phyloP scores from a whole-genome alignment of 139 green algal genomes.

The Chlorella sorokiniana region DNA sequence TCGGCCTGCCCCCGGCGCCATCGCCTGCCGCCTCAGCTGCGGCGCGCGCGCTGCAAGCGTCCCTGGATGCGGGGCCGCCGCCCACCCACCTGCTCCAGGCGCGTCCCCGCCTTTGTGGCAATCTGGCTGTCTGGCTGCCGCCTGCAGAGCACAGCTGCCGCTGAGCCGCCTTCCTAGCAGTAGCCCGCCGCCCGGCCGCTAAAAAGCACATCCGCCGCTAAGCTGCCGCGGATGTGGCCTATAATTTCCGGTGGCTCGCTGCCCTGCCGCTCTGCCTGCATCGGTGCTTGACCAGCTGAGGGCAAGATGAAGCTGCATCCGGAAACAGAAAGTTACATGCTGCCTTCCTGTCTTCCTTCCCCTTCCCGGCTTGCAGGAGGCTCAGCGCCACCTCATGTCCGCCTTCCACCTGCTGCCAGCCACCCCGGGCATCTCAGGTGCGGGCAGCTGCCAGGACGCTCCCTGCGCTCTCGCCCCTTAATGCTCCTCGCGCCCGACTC shows the following conservation, averaged over 20 bases:
- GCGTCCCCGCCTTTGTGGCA: neutral
- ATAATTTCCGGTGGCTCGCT: no score
- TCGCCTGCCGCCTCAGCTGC: neutral
- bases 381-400: slow-evolving; percentile 1
- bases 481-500: no score
- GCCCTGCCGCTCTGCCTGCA: no score
- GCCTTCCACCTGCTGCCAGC: slow-evolving; percentile 11
- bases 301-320: neutral
- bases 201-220: no score
- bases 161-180: no score
- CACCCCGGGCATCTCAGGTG: neutral
- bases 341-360: neutral
- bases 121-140: no score
- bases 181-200: no score
- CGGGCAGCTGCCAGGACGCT: neutral
- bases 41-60: neutral
- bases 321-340: neutral
- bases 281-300: no score
- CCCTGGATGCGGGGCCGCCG: neutral
- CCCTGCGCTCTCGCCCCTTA: no score
- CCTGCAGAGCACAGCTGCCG: no score
- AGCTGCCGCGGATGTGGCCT: no score
- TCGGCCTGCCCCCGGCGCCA: neutral
- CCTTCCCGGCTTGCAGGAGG: neutral
- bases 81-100: slow-evolving; percentile 1